Conservation (phyloP, 257 asterid genomes). For the Forsythia suspensa region DNA sequence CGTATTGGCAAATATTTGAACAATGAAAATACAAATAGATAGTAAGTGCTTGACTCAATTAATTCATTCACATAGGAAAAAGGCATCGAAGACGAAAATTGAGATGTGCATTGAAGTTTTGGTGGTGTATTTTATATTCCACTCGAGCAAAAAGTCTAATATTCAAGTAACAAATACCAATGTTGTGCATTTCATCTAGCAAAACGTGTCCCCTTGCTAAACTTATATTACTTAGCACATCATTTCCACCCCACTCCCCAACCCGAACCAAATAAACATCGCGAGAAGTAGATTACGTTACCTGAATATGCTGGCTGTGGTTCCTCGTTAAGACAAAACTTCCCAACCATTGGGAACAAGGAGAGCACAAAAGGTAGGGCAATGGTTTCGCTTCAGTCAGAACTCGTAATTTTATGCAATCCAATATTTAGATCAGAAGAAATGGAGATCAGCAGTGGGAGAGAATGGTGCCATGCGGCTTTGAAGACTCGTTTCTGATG, state of each 20-base stretch:
- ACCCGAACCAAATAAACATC: neutral
- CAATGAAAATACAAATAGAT: neutral
- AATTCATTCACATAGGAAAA: neutral
- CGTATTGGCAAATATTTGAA: neutral
- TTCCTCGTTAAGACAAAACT: constrained; percentile 11
- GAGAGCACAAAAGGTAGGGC: neutral
- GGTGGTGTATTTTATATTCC: neutral
- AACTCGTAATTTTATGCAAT: constrained; percentile 47
- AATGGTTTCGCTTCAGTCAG: neutral
- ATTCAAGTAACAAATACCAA: neutral
- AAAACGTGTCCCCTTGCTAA: neutral
- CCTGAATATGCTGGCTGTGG: neutral
- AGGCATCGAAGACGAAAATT: neutral
- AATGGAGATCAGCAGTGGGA: constrained; percentile 81
- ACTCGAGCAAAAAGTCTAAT: neutral
- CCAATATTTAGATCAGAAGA: constrained; percentile 89
- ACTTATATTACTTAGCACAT: neutral
- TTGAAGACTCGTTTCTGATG: constrained; percentile 93
- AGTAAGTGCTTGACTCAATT: neutral
- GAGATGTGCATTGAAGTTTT: neutral
- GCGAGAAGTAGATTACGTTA: neutral
- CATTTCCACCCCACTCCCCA: neutral
- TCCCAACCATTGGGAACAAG: neutral
- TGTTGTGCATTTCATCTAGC: neutral
- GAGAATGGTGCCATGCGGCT: constrained; percentile 82